Percentiles rank a stretch among this genome's conserved stretches.
These are phyloP conservation scores for Sporisorium reilianum DNA, from an alignment of 1,284 basidiomycete species.

Conservation along the genomic window DNA sequence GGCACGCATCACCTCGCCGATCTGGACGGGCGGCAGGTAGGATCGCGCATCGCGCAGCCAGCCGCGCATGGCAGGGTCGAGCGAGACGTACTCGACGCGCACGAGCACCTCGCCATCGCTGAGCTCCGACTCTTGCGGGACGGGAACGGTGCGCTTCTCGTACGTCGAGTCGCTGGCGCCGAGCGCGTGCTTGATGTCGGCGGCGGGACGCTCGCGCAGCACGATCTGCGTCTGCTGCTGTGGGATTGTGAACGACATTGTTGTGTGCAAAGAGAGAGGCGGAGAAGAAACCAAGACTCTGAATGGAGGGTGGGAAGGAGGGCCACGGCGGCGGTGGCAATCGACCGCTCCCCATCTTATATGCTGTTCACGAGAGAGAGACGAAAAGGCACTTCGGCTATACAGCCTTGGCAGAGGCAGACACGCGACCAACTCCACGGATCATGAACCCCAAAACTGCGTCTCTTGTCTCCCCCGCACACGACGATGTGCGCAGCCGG, in stretches of 20 bases:
- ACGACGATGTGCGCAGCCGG: background rate
- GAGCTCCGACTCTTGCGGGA: slow-evolving; percentile 46
- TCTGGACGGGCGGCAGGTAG: slow-evolving; percentile 76
- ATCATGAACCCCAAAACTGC: too few species aligned
- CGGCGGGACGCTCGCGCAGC: slow-evolving; percentile 66
- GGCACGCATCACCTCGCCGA: slow-evolving; percentile 84
- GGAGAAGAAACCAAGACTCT: background rate
- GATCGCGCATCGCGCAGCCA: slow-evolving; percentile 77
- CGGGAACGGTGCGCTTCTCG: slow-evolving; percentile 41
- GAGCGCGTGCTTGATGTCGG: slow-evolving; percentile 56
- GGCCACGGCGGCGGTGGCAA: too few species aligned
- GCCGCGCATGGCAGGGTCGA: slow-evolving; percentile 77
- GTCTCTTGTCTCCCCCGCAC: too few species aligned
- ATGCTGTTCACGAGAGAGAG: background rate
- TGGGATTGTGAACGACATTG: slow-evolving; percentile 41
- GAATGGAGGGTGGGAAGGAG: slow-evolving; percentile 5
- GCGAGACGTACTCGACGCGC: slow-evolving; percentile 63
- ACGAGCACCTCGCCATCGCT: slow-evolving; percentile 62
- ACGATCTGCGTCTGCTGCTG: slow-evolving; percentile 57
- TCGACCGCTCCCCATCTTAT: slow-evolving; percentile 3
- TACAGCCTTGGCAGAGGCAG: background rate
- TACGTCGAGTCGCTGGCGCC: slow-evolving; percentile 59
- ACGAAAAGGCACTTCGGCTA: background rate
- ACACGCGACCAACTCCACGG: slow-evolving; percentile 3
- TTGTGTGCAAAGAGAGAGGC: background rate